Base-by-base conservation (phyloP, 352 stramenopile species). In the Blastocystis sp. region DNA sequence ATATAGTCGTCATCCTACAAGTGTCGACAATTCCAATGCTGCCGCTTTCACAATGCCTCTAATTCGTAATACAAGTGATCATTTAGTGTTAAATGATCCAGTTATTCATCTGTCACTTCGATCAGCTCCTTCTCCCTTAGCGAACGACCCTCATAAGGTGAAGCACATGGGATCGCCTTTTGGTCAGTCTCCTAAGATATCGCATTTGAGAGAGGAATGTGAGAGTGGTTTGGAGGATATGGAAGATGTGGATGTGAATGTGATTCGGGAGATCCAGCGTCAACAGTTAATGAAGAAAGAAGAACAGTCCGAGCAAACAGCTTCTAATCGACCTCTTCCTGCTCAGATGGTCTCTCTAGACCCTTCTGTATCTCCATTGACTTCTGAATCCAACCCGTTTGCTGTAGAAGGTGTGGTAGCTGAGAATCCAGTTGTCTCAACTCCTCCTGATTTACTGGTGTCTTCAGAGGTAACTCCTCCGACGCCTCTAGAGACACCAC, bases 181-280 rank as follows among this genome's bases (percentile, higher is more conserved):
- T 48, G 9, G 3, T 48, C n/a, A 13, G 33, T 19, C 51, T 66
- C 73, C 51, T 13, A 11, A 57, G 33, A 5, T 56, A 17, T 78
- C 66, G 19, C 27, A 42, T 33, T 3, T 27, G 73, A 30, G 15
- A 11, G 48, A 40, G 24, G 33, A 66, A 56, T 22, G 42, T 22
- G 73, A 84, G 42, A 64, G 54, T 33, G 48, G 73, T 0, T 60
- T 84, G 19, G 73, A 84, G 22, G 73, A 84, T 57, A 66, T 84
- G 73, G 73, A 44, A 19, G 73, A 84, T 48, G 48, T 84, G 5
- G 73, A 84, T 24, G 33, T 84, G 19, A 54, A 53, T 37, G n/a
- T 44, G 24, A 53, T 84, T 19, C n/a, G 35, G 48, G 54, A 84
- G 48, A n/a, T 84, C 22, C 73, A 64, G 30, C 35, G 62, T 30